Evolutionary conservation across 495 filamentous ascomycete genomes (phyloP).

Genomic region (Penicillium pancosmium): DNA sequence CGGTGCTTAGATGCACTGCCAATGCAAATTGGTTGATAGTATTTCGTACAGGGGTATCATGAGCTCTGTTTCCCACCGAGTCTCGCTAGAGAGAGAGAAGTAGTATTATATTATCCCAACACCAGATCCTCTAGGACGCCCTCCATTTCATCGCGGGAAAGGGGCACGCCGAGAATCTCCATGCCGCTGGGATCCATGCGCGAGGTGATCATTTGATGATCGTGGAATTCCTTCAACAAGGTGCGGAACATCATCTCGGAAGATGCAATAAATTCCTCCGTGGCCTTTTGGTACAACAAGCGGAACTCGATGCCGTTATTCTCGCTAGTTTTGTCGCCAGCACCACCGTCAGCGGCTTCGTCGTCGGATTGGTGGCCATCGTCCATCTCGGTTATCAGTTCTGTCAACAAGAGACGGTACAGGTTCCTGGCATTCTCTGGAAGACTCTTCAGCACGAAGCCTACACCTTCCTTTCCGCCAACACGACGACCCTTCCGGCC

Average conservation of each 20-base stretch:
- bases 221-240: conserved; percentile 94
- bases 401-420: conserved; percentile 80
- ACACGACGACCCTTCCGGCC: conserved; percentile 80
- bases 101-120: conserved; percentile 28
- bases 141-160: conserved; percentile 87
- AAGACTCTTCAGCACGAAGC: conserved; percentile 84
- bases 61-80: conserved; percentile 18
- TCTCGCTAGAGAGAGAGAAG: neutral
- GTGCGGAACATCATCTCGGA: conserved; percentile 95
- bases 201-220: conserved; percentile 93
- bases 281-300: conserved; percentile 88
- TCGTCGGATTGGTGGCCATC: conserved; percentile 51
- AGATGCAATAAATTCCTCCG: conserved; percentile 95
- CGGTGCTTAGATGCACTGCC: neutral
- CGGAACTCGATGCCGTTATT: conserved; percentile 80
- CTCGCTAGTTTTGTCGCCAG: conserved; percentile 27
- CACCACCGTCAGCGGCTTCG: conserved; percentile 37
- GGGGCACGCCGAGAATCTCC: conserved; percentile 83
- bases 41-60: conserved; percentile 5
- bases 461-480: conserved; percentile 89
- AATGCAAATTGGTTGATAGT: conserved; percentile 3
- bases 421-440: conserved; percentile 89
- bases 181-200: conserved; percentile 82
- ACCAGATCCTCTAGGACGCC: conserved; percentile 84
- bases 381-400: conserved; percentile 72